These are phyloP conservation scores for Colletotrichum sp. DNA, from an alignment of 2,329 filamentous ascomycete genomes.

Conservation along the genomic window DNA sequence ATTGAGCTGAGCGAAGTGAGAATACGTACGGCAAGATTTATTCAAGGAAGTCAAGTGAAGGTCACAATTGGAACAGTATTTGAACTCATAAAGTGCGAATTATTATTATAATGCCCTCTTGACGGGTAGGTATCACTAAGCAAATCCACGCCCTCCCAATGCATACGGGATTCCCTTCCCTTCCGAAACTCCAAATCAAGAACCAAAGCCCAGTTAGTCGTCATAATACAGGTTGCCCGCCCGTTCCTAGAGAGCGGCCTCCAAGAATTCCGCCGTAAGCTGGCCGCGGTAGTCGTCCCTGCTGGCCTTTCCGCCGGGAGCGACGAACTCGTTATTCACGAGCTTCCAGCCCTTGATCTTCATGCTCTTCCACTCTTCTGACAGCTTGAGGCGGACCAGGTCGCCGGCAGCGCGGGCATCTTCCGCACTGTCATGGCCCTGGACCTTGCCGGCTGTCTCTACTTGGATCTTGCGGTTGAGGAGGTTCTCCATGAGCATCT, in stretches of 20 bases:
- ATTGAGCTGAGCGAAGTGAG: rapidly evolving
- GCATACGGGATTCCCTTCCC: background rate
- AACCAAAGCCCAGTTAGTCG: background rate
- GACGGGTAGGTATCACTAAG: background rate
- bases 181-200: background rate
- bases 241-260: conserved; percentile 25
- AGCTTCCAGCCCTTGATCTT: conserved; percentile 71
- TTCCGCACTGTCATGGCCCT: conserved; percentile 90
- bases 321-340: conserved; percentile 50
- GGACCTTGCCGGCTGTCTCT: conserved; percentile 51
- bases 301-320: conserved; percentile 32
- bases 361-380: conserved; percentile 72
- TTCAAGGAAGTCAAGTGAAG: background rate
- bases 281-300: conserved; percentile 21
- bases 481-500: conserved; percentile 70
- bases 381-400: conserved; percentile 74
- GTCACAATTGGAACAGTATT: background rate
- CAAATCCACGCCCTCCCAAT: conserved; percentile 1
- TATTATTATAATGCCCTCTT: conserved; percentile 1
- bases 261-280: conserved; percentile 44
- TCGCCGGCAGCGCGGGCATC: conserved; percentile 91
- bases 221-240: background rate
- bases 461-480: conserved; percentile 82
- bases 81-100: background rate
- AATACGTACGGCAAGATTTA: background rate